These are phyloP conservation scores for Wickerhamiella nectarea DNA, from an alignment of 805 yeast genomes.

Conservation along the genomic window DNA sequence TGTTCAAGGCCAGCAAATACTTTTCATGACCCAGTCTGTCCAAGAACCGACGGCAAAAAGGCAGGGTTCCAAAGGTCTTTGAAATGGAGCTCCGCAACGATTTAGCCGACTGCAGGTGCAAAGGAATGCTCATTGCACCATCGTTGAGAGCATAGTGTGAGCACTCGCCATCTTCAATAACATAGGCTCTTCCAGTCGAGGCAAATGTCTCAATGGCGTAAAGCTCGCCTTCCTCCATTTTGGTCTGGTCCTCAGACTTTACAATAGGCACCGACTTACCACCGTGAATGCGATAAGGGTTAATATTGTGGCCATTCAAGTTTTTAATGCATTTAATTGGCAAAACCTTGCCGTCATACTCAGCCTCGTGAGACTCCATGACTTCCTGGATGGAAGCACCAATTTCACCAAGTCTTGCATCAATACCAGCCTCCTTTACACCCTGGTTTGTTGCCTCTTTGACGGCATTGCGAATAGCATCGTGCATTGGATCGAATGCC, in stretches of 20 bases:
- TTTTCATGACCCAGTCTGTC: conserved; percentile 88
- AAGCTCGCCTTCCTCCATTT: conserved; percentile 98
- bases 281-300: conserved; percentile 73
- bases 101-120: conserved; percentile 54
- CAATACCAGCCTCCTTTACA: conserved; percentile 84
- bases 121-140: conserved; percentile 35
- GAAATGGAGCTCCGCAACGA: conserved; percentile 56
- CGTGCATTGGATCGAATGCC: conserved; percentile 60
- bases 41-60: conserved; percentile 90
- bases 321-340: conserved; percentile 85
- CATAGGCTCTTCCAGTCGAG: conserved; percentile 89
- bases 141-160: conserved; percentile 73
- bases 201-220: conserved; percentile 98
- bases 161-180: conserved; percentile 74
- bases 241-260: conserved; percentile 81
- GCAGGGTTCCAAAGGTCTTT: conserved; percentile 79
- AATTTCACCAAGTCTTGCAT: conserved; percentile 84
- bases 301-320: conserved; percentile 88
- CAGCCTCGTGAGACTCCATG: conserved; percentile 93
- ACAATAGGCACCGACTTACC: conserved; percentile 97
- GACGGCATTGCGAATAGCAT: conserved; percentile 69
- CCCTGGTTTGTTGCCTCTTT: conserved; percentile 91
- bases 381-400: conserved; percentile 95
- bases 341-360: conserved; percentile 68
- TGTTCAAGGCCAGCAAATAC: conserved; percentile 74